Evolutionary conservation across 225 moss, liverwort and hornwort species (phyloP).

Genomic region (Pleurozium schreberi): DNA sequence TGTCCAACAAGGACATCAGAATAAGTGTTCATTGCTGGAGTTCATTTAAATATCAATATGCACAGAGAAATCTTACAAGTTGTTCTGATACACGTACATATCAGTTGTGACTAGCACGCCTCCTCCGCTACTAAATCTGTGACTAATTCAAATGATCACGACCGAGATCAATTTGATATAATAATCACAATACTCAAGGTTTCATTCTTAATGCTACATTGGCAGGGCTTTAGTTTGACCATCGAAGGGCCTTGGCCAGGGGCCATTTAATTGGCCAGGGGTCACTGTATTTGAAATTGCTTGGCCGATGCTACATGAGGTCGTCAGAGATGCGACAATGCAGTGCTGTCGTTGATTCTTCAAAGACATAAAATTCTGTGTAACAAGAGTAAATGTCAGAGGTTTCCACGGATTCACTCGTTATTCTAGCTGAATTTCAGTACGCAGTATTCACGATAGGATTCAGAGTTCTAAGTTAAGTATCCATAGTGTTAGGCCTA

Average conservation of each 20-base stretch:
- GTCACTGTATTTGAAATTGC: not conserved
- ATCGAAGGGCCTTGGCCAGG: not conserved
- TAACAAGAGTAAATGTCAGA: not conserved
- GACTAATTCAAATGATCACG: not conserved
- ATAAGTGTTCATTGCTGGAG: not conserved
- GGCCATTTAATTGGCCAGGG: not conserved
- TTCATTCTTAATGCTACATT: not conserved
- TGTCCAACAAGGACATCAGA: not conserved
- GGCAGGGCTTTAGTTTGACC: not conserved
- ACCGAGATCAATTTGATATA: not conserved
- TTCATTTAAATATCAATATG: not conserved
- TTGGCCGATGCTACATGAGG: not conserved
- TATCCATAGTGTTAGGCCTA: not conserved
- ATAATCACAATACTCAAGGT: not conserved
- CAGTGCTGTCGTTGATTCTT: not conserved
- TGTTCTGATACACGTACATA: not conserved
- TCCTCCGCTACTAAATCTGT: not conserved
- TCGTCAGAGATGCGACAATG: not conserved
- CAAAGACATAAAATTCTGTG: not conserved
- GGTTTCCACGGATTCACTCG: not conserved
- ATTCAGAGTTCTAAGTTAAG: not conserved
- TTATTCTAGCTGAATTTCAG: not conserved
- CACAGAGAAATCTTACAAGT: not conserved
- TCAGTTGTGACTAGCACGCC: not conserved
- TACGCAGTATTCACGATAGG: not conserved